phyloP scores from a whole-genome alignment of 2,329 filamentous ascomycete species.

The Talaromyces sp. region DNA sequence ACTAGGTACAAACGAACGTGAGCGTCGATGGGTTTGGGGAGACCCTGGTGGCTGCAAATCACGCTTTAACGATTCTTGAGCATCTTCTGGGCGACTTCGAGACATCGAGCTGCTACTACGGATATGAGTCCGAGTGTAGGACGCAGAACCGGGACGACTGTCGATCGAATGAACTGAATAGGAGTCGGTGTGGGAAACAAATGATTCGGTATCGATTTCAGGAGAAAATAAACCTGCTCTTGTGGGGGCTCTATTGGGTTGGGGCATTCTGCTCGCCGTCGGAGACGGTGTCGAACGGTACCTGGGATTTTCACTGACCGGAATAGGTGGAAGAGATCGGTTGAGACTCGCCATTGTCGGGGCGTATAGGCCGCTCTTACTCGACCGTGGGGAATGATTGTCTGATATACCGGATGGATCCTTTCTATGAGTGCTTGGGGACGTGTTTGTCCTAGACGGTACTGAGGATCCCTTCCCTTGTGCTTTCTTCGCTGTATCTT shows the following conservation, averaged over 20 bases:
- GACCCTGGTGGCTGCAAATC: slow-evolving; percentile 26
- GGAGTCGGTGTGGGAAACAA: slow-evolving; percentile 39
- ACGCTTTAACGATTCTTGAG: slow-evolving; percentile 27
- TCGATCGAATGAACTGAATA: slow-evolving; percentile 36
- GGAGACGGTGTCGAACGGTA: slow-evolving; percentile 21
- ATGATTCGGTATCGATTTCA: slow-evolving; percentile 37
- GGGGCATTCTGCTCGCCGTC: slow-evolving; percentile 17
- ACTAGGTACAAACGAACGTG: slow-evolving; percentile 40
- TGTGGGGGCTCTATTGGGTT: slow-evolving; percentile 18
- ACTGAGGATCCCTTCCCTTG: slow-evolving; percentile 5
- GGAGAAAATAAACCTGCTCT: slow-evolving; percentile 31
- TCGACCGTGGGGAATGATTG: not conserved
- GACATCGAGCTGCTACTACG: slow-evolving; percentile 42
- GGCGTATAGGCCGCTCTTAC: not conserved
- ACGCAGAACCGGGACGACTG: slow-evolving; percentile 35
- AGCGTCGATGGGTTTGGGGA: slow-evolving; percentile 27
- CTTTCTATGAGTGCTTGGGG: slow-evolving; percentile 20
- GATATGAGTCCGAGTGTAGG: slow-evolving; percentile 35
- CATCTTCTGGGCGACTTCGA: slow-evolving; percentile 39
- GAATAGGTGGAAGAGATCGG: slow-evolving; percentile 26
- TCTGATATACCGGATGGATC: slow-evolving; percentile 12
- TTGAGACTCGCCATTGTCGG: slow-evolving; percentile 23
- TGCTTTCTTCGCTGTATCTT: slow-evolving; percentile 18
- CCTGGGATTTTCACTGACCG: slow-evolving; percentile 22
- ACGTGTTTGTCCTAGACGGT: slow-evolving; percentile 17